A percentile compares a stretch with the other conserved stretches of the same genome.
These are phyloP conservation scores for Chlorella sp. DNA, from an alignment of 139 green algal species.

Conservation along the genomic window DNA sequence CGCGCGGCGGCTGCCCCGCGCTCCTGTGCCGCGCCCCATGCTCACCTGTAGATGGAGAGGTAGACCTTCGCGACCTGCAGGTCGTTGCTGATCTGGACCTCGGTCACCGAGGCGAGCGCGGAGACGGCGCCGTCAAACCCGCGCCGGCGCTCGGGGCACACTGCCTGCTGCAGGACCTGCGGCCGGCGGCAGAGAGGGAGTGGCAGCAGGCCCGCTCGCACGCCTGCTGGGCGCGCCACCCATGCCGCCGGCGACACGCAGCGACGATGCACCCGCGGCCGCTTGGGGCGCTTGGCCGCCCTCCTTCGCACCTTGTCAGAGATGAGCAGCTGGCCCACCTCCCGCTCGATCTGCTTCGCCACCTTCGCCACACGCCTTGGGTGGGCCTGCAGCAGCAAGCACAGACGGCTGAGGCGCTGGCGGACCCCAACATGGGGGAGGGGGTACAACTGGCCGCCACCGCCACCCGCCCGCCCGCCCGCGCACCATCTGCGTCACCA, in stretches of 20 bases:
- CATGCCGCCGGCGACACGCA: too few species aligned
- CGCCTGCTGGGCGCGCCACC: too few species aligned
- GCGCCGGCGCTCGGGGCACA: constrained; percentile 76
- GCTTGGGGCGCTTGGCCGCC: too few species aligned
- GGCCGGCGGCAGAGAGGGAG: neutral
- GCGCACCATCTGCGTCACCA: too few species aligned
- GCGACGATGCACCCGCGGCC: too few species aligned
- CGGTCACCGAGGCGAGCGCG: constrained; percentile 80
- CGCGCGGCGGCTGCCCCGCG: too few species aligned
- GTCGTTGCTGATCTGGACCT: constrained; percentile 87
- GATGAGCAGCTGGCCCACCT: constrained; percentile 78
- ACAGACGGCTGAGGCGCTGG: too few species aligned
- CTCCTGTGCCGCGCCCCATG: neutral
- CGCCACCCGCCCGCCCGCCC: too few species aligned
- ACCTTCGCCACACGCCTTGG: constrained; percentile 86
- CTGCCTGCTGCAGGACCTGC: constrained; percentile 73
- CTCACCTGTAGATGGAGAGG: constrained; percentile 63
- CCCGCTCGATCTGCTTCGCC: constrained; percentile 84
- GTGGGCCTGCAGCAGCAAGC: constrained; percentile 64
- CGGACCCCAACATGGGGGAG: too few species aligned
- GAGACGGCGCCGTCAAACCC: constrained; percentile 67
- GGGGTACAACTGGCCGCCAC: too few species aligned
- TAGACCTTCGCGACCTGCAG: constrained; percentile 86
- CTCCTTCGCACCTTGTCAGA: constrained; percentile 37
- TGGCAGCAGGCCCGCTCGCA: too few species aligned